Conservation (phyloP, 108 stramenopile genomes). For the Cylindrotheca closterium region DNA sequence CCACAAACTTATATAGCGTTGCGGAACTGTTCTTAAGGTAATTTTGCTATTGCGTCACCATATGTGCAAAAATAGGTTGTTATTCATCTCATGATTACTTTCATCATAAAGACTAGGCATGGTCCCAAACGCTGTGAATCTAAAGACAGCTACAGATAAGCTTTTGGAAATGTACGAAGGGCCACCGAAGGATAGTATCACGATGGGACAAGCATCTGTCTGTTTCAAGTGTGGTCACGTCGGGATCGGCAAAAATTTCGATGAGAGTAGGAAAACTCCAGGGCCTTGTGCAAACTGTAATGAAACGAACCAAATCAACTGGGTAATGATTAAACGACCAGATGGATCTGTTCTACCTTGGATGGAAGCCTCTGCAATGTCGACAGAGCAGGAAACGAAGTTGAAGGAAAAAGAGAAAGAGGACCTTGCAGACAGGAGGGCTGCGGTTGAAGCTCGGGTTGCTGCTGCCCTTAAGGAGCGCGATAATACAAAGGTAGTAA, state of each 20-base stretch:
- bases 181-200: slow-evolving; percentile 2
- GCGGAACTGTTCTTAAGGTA: slow-evolving; percentile 34
- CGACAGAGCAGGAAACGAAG: slow-evolving; percentile 4
- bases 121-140: slow-evolving; percentile 10
- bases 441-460: slow-evolving; percentile 11
- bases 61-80: too few relatives aligned
- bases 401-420: slow-evolving; percentile 8
- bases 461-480: slow-evolving; percentile 13
- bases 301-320: slow-evolving; percentile 23
- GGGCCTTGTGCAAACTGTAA: slow-evolving; percentile 18
- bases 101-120: too few relatives aligned
- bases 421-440: slow-evolving; percentile 7
- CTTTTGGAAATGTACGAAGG: slow-evolving; percentile 16
- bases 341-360: slow-evolving; percentile 14
- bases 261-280: slow-evolving; percentile 8
- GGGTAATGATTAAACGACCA: slow-evolving; percentile 2
- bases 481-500: background rate
- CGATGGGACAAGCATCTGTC: slow-evolving; percentile 18
- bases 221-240: slow-evolving; percentile 28
- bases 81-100: too few relatives aligned
- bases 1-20: slow-evolving; percentile 29
- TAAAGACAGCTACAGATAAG: slow-evolving; percentile 10
- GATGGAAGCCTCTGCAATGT: slow-evolving; percentile 18
- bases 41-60: too few relatives aligned
- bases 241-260: slow-evolving; percentile 16